These are phyloP conservation scores for Phallus indusiatus DNA, from an alignment of 768 basidiomycete species.

Conservation along the genomic window DNA sequence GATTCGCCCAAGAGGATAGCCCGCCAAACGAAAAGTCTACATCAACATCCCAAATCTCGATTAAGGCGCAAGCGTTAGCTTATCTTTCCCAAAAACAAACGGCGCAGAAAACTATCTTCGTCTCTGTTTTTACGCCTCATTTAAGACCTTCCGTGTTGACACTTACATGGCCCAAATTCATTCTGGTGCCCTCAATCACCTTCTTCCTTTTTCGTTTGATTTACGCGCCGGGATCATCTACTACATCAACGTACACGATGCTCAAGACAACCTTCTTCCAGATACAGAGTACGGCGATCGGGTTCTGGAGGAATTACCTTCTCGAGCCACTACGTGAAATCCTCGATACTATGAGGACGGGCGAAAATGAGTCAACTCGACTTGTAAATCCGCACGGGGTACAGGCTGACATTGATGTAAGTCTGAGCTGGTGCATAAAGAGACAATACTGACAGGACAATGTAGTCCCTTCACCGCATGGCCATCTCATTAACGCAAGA, in stretches of 20 bases:
- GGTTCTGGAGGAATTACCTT: constrained; percentile 77
- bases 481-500: constrained; percentile 76
- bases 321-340: constrained; percentile 80
- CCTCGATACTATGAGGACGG: constrained; percentile 71
- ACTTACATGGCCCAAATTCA: constrained; percentile 71
- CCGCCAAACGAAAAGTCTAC: neutral
- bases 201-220: constrained; percentile 40
- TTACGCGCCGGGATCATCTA: constrained; percentile 51
- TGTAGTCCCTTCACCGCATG: constrained; percentile 89
- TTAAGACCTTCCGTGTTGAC: constrained; percentile 56
- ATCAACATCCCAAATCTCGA: neutral
- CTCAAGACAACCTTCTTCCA: constrained; percentile 24
- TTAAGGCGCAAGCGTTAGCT: neutral
- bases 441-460: neutral
- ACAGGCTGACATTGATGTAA: constrained; percentile 73
- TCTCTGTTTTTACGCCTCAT: neutral
- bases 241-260: neutral
- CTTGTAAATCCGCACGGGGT: constrained; percentile 79
- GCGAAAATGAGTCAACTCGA: constrained; percentile 57
- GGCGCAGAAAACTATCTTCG: constrained; percentile 14
- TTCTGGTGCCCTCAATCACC: constrained; percentile 64
- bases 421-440: constrained; percentile 13
- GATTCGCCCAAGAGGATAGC: neutral
- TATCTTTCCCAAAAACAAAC: constrained; percentile 24
- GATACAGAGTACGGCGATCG: constrained; percentile 52